Percentiles rank a stretch among this genome's conserved stretches.
Evolutionary conservation across 116 monocot genomes (phyloP).

Genomic region (Phalaenopsis hybrid): DNA sequence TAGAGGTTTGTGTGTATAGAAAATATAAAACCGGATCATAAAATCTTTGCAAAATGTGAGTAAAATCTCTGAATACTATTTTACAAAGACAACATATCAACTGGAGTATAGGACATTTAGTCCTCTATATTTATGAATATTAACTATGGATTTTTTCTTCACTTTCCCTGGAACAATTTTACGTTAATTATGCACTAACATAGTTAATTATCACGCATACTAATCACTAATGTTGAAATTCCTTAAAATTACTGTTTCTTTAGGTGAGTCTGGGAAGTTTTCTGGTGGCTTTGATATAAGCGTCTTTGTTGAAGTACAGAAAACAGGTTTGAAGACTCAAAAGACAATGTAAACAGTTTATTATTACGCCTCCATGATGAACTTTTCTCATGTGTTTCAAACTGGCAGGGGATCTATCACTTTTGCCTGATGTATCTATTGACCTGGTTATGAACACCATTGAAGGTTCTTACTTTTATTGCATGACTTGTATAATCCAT

Average conservation of each 20-base stretch:
- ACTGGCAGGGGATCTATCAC: conserved; percentile 49
- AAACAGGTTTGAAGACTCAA: conserved; percentile 44
- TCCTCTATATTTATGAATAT: no score
- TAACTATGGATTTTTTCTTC: no score
- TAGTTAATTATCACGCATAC: no score
- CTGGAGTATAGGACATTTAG: no score
- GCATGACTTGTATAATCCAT: no score
- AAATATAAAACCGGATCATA: no score
- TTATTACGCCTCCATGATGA: background rate
- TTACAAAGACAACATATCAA: no score
- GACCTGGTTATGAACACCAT: conserved; percentile 59
- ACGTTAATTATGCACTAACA: no score
- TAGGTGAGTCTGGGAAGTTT: conserved; percentile 59
- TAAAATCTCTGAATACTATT: no score
- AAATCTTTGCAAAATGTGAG: no score
- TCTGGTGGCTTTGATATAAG: conserved; percentile 87
- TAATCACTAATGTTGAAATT: background rate
- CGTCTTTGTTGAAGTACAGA: conserved; percentile 54
- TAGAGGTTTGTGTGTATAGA: no score
- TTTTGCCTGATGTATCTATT: conserved; percentile 71
- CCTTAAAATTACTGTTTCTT: background rate
- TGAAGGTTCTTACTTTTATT: conserved; percentile 40
- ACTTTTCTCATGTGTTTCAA: background rate
- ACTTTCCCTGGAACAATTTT: no score
- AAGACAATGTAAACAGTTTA: background rate